Conservation (phyloP, 805 yeast species). For the Candida quercuum region DNA sequence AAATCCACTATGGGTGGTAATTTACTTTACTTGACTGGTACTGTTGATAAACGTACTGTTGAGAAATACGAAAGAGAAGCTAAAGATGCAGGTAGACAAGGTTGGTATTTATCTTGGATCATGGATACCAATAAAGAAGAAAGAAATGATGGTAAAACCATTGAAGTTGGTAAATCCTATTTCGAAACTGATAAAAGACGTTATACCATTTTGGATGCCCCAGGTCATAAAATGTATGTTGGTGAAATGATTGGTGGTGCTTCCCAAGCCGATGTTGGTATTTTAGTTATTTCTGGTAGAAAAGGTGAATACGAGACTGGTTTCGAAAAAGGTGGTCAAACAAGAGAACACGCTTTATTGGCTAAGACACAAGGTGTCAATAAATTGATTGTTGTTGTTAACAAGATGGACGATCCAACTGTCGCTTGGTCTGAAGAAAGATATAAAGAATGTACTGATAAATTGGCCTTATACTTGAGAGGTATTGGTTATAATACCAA, state of each 20-base stretch:
- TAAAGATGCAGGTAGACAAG: slow-evolving; percentile 98
- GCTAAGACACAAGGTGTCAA: slow-evolving; percentile 99
- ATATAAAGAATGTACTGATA: slow-evolving; percentile 89
- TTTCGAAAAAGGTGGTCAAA: slow-evolving; percentile 98
- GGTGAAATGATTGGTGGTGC: slow-evolving; percentile 99
- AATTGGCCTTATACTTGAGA: slow-evolving; percentile 70
- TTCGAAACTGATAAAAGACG: slow-evolving; percentile 98
- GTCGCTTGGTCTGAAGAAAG: slow-evolving; percentile 95
- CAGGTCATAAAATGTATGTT: slow-evolving; percentile 98
- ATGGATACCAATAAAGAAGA: slow-evolving; percentile 99
- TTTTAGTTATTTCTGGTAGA: slow-evolving; percentile 94
- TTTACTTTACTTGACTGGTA: slow-evolving; percentile 85
- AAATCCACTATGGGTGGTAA: slow-evolving; percentile 99
- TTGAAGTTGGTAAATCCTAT: slow-evolving; percentile 96
- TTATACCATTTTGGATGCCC: slow-evolving; percentile 97
- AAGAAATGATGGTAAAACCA: slow-evolving; percentile 98
- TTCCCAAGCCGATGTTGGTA: slow-evolving; percentile 98
- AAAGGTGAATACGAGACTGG: slow-evolving; percentile 99
- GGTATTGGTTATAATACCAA: slow-evolving; percentile 84
- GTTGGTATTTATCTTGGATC: slow-evolving; percentile 99
- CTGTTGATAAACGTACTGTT: slow-evolving; percentile 97
- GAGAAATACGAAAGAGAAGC: slow-evolving; percentile 98
- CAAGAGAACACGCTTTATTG: slow-evolving; percentile 94
- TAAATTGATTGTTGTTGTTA: slow-evolving; percentile 86
- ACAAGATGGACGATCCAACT: slow-evolving; percentile 99